Evolutionary conservation across 306 rosid species (phyloP).

Genomic region (Bauhinia variegata): DNA sequence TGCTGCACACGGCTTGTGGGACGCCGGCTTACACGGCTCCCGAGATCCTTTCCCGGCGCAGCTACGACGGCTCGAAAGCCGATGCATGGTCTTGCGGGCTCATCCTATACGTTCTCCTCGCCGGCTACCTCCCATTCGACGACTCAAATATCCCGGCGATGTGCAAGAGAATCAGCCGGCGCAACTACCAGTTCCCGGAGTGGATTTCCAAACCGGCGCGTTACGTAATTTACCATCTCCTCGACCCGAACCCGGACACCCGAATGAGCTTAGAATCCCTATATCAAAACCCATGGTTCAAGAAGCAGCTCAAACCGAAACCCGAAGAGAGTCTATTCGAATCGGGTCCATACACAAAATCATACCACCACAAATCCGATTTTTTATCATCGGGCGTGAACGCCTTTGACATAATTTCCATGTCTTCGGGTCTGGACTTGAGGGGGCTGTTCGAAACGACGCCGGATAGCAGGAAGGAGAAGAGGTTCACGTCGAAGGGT

Average conservation of each 20-base stretch:
- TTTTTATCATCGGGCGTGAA: slow-evolving; percentile 46
- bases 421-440: slow-evolving; percentile 84
- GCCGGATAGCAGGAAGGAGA: slow-evolving; percentile 38
- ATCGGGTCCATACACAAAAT: slow-evolving; percentile 21
- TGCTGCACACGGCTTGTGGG: slow-evolving; percentile 90
- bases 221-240: slow-evolving; percentile 56
- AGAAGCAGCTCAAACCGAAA: slow-evolving; percentile 37
- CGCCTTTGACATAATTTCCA: slow-evolving; percentile 88
- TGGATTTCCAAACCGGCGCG: slow-evolving; percentile 63
- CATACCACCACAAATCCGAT: slow-evolving; percentile 6
- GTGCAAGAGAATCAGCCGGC: slow-evolving; percentile 60
- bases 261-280: slow-evolving; percentile 56
- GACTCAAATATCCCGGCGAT: slow-evolving; percentile 66
- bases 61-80: slow-evolving; percentile 81
- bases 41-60: slow-evolving; percentile 61
- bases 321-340: slow-evolving; percentile 39
- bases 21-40: slow-evolving; percentile 94
- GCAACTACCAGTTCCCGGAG: slow-evolving; percentile 63
- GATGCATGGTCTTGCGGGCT: slow-evolving; percentile 97
- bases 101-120: slow-evolving; percentile 68
- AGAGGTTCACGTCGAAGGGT: slow-evolving; percentile 57
- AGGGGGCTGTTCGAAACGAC: slow-evolving; percentile 72
- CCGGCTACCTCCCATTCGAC: slow-evolving; percentile 72
- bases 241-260: slow-evolving; percentile 75
- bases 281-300: slow-evolving; percentile 55